Percentiles rank a stretch among this genome's conserved stretches.
phyloP scores from a whole-genome alignment of 139 green algal genomes.

The Diplosphaera chodatii region DNA sequence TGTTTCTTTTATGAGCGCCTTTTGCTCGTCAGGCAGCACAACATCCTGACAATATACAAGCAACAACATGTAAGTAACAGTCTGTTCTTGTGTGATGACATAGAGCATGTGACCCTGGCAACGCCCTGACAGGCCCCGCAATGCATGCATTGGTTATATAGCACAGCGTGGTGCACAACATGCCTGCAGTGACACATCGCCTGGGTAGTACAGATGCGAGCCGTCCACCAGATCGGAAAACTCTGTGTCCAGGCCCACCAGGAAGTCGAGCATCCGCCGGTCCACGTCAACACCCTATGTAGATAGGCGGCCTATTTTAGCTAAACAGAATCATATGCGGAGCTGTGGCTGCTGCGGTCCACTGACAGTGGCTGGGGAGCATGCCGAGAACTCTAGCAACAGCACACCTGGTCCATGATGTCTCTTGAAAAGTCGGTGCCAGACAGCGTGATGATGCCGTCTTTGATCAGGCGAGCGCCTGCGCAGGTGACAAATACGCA shows the following conservation, averaged over 20 bases:
- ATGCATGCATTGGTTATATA: no score
- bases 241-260: constrained; percentile 12
- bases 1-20: constrained; percentile 13
- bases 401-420: constrained; percentile 14
- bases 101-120: no score
- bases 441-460: constrained; percentile 19
- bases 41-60: no score
- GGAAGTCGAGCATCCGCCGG: constrained; percentile 17
- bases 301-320: no score
- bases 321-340: no score
- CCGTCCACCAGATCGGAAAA: constrained; percentile 17
- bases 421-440: constrained; percentile 12
- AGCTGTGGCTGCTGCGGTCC: no score
- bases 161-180: no score
- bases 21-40: constrained; percentile 11
- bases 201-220: constrained; percentile 13
- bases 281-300: constrained; percentile 12
- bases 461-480: constrained; percentile 13
- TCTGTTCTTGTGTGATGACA: no score
- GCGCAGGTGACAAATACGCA: no score
- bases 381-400: no score
- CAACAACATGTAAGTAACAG: no score
- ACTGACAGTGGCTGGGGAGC: neutral
- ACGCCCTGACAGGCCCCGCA: no score
- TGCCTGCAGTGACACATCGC: constrained; percentile 1